A percentile compares a stretch with the other conserved stretches of the same genome.
These are phyloP conservation scores for Corymbia calophylla DNA, from an alignment of 441 rosid genomes.

Conservation along the genomic window DNA sequence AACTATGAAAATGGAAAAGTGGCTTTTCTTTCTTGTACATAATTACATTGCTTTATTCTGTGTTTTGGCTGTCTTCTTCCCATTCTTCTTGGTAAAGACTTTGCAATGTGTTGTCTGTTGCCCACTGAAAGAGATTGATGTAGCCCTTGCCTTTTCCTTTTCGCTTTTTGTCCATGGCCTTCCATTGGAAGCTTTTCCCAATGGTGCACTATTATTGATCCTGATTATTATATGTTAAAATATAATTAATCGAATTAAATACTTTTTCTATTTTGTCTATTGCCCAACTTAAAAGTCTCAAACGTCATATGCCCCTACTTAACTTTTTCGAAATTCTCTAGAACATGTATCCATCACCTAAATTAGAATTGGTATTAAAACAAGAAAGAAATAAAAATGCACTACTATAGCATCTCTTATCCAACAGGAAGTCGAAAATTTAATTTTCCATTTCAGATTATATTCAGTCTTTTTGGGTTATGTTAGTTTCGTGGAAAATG, in stretches of 20 bases:
- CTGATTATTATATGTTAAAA: neutral
- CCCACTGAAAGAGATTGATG: neutral
- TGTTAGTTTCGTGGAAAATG: rapidly evolving
- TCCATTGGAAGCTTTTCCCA: neutral
- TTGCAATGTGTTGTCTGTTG: neutral
- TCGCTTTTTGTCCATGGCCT: neutral
- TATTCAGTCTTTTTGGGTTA: neutral
- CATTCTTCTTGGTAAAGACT: neutral
- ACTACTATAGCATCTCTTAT: neutral
- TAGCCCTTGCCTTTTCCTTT: neutral
- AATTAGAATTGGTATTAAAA: neutral
- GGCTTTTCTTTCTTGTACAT: neutral
- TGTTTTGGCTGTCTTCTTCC: neutral
- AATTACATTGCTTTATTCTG: neutral
- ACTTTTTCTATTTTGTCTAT: neutral
- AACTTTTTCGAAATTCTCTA: neutral
- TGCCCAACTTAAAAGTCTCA: neutral
- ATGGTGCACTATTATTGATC: neutral
- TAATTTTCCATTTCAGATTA: rapidly evolving
- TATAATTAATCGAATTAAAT: neutral
- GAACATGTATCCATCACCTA: neutral
- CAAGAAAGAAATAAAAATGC: neutral
- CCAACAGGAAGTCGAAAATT: neutral
- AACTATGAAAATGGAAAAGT: neutral
- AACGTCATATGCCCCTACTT: neutral